Evolutionary conservation across 495 filamentous ascomycete species (phyloP), one percentile per base, ranked within the genome.

Genomic region (Xylaria longipes): DNA sequence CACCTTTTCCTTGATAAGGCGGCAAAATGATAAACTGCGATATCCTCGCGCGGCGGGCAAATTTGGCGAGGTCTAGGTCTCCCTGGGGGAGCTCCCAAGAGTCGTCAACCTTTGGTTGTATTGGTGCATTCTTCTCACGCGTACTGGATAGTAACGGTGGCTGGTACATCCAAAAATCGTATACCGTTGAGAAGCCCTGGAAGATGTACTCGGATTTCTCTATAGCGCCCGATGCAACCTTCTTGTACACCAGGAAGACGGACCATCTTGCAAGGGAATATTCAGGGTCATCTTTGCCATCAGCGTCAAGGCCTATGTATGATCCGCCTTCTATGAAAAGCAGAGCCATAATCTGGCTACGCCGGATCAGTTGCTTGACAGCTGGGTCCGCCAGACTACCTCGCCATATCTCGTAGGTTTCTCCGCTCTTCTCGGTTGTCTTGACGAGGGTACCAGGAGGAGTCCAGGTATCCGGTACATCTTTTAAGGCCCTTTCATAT

Each of bases 21-120:
- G 95, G 97, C 11, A 99, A 89, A 73, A 99, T 91, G 29, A 98
- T 76, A 84, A 98, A 97, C 80, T 99, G 96, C 2, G 95, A 95
- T 72, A 99, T 96, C 27, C 96, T 87, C 50, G 91, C 86, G 15
- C 96, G 91, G 73, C 89, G 86, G 65, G 91, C 91, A 3, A 91
- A 85, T 0, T 75, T 25, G 11, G 72, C 45, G 14, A 83, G 68
- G 41, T 81, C 70, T 46, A 81, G 77, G 29, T 80, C 73, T 1
- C 61, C 73, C 2, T 73, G n/a, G 5, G 67, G 72, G 3, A 82
- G 75, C 12, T 74, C 74, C 62, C 73, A 78, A 14, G 78, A 73
- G 35, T 76, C 69, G 22, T 73, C 11, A 11, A 27, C 39, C 2
- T 72, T 72, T 62, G 68, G 43, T 37, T 74, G 29, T 35, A 71